Evolutionary conservation across 1,284 basidiomycete genomes (phyloP), one percentile per base, ranked within the genome.

Genomic region (Trichosporon sp.): DNA sequence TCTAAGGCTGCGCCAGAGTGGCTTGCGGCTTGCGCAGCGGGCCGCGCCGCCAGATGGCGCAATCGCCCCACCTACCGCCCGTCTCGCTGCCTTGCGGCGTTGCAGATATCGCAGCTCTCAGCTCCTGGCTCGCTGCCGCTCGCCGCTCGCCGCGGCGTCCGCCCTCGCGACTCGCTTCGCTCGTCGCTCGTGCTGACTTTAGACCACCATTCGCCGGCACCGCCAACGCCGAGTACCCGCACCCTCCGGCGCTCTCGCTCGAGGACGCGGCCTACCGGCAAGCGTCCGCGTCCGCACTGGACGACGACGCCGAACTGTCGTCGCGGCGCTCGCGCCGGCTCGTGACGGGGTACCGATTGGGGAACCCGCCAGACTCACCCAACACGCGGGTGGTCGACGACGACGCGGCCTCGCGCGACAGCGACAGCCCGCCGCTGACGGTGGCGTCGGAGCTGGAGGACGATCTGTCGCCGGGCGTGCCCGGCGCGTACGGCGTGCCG

Each of bases 301-400:
- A 65, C 21, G 72, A 70, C 12, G 80, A 83, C 70, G 79, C 78
- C 9, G 70, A 75, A 13, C 64, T 78, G 6, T 76, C 74, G 1
- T 73, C 73, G 1, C 74, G 78, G 3, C 76, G 81, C 11, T 78
- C 77, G 0, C 74, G 77, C 44, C 75, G 78, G 1, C 72, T 83
- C 2, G 72, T 83, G 1, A 80, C 77, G 2, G 82, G 82, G 2
- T 83, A 83, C 68, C 67, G 80, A 5, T 80, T 83, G 65, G 82
- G 81, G 11, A 77, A 80, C 63, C 81, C 81, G 1, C 76, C 75
- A 23, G 68, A 60, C 31, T 51, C 47, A 9, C 47, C 47, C 47
- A 51, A 25, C 18, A 5, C 32, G 56, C 53, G 23, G 23, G 42
- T 1, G 35, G 32, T 31, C 25, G 62, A 29, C 11, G 64, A 65